phyloP scores from a whole-genome alignment of 176 grass and related monocot species.

The Avena atlantica region DNA sequence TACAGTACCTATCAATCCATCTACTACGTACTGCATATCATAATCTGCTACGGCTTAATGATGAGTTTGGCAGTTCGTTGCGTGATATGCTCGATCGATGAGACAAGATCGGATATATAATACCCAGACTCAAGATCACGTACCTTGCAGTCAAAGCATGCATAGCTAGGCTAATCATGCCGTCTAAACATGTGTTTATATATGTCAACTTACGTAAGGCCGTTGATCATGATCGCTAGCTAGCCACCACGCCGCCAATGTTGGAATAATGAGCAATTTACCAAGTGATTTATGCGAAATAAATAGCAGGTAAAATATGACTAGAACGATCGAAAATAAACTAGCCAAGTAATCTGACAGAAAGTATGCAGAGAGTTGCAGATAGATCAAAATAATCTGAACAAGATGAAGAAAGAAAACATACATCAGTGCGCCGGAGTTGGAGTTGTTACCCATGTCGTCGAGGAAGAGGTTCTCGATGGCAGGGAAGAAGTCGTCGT shows the following conservation, averaged over 20 bases:
- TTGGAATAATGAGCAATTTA: no score
- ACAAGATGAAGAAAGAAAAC: no score
- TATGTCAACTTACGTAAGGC: background rate
- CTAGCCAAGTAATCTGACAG: no score
- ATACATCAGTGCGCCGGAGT: no score
- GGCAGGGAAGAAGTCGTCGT: no score
- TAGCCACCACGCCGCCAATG: background rate
- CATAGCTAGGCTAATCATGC: background rate
- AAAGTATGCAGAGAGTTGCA: no score
- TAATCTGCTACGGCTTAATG: slow-evolving; percentile 21
- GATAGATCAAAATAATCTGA: no score
- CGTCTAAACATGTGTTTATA: slow-evolving; percentile 45
- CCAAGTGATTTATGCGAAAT: no score
- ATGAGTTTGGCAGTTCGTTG: slow-evolving; percentile 21
- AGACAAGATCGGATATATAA: background rate
- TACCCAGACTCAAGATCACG: slow-evolving; percentile 24
- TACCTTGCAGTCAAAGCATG: background rate
- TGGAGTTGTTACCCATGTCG: no score
- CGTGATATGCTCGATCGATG: slow-evolving; percentile 3
- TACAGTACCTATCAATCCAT: background rate
- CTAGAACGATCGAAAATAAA: no score
- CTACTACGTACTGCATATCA: background rate
- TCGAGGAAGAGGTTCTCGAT: no score
- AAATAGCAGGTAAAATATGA: no score
- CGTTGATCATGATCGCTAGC: slow-evolving; percentile 28